Base-by-base conservation (phyloP, 2,329 filamentous ascomycete species). In the Cladophialophora exuberans region DNA sequence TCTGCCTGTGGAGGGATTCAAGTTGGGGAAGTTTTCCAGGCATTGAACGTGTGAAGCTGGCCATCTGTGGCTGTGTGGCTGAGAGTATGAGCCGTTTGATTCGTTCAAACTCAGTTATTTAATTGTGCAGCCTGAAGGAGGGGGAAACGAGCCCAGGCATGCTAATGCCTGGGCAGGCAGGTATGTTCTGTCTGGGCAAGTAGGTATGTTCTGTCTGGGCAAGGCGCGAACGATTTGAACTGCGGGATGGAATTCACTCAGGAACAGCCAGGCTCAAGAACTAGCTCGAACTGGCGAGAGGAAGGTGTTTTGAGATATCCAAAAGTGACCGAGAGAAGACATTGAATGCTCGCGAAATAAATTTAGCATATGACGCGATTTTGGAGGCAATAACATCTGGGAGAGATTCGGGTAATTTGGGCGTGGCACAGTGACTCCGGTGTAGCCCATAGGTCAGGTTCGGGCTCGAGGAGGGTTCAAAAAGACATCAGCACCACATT, bases 381-480 rank as follows among this genome's bases (percentile, higher is more conserved):
- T 4, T 7, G 11, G 33, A n/a, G n/a, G n/a, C n/a, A n/a, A n/a
- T n/a, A n/a, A n/a, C n/a, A n/a, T n/a, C n/a, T n/a, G n/a, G n/a
- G n/a, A n/a, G n/a, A n/a, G n/a, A n/a, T n/a, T n/a, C n/a, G n/a
- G n/a, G n/a, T n/a, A n/a, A n/a, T n/a, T n/a, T n/a, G n/a, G 33
- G 3, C 17, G 35, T 38, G 15, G 15, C 35, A 42, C 20, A 22
- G 4, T 2, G 7, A 3, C 6, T 2, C 15, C 11, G 6, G n/a
- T n/a, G n/a, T n/a, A n/a, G n/a, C n/a, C 39, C 15, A 55, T 57
- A 57, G 48, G 54, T 25, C 54, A 57, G 36, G 54, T 52, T 57
- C 49, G 38, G 42, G 43, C 22, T 20, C 35, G 28, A 3, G 35
- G 25, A 43, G 23, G 13, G 28, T 10, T 10, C 7, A 41, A 41